Evolutionary conservation across 768 basidiomycete species (phyloP).

Genomic region (Hericium alpestre): DNA sequence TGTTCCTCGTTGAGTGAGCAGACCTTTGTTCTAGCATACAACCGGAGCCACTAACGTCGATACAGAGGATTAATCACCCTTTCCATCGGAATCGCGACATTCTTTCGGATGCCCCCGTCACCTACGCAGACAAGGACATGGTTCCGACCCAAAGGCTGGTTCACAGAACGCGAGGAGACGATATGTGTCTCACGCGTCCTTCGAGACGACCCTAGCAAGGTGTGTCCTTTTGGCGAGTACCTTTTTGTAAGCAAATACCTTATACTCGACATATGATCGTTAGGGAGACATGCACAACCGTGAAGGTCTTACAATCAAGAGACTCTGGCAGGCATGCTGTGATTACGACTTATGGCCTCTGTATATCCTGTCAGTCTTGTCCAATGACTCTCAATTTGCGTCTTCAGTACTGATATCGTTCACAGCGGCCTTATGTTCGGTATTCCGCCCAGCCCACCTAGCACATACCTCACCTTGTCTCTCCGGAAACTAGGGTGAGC

Average conservation of each 20-base stretch:
- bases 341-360: slow-evolving; percentile 63
- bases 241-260: background rate
- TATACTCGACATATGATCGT: background rate
- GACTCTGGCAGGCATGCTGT: slow-evolving; percentile 42
- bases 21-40: slow-evolving; percentile 27
- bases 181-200: slow-evolving; percentile 54
- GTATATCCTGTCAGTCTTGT: slow-evolving; percentile 35
- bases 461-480: slow-evolving; percentile 48
- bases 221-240: slow-evolving; percentile 4
- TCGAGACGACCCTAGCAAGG: slow-evolving; percentile 54
- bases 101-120: slow-evolving; percentile 44
- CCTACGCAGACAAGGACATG: slow-evolving; percentile 49
- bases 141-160: slow-evolving; percentile 52
- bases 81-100: slow-evolving; percentile 34
- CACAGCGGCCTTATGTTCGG: slow-evolving; percentile 41
- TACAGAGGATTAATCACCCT: slow-evolving; percentile 38
- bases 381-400: no score
- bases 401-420: background rate
- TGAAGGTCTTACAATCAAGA: slow-evolving; percentile 39
- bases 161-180: slow-evolving; percentile 37
- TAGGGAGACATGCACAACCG: slow-evolving; percentile 65
- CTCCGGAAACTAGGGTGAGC: slow-evolving; percentile 41
- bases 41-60: slow-evolving; percentile 32
- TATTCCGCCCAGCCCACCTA: slow-evolving; percentile 37
- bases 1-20: slow-evolving; percentile 43